phyloP scores from a whole-genome alignment of 169 alveolate genomes.

The Cryptosporidium parvum region DNA sequence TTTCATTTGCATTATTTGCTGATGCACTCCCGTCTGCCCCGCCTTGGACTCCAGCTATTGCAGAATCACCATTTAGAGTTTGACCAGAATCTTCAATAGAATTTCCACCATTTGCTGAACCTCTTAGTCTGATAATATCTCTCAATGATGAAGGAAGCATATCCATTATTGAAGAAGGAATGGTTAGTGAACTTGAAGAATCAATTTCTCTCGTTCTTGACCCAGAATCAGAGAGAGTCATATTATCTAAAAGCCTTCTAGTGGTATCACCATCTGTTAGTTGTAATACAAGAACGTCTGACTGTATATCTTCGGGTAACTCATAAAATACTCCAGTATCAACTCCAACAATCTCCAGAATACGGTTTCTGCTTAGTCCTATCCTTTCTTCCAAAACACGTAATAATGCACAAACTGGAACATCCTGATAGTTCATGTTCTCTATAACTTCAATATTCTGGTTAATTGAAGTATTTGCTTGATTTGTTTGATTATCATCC shows the following conservation, averaged over 20 bases:
- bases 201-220: conserved; percentile 12
- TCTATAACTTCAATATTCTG: neutral
- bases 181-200: neutral
- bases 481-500: neutral
- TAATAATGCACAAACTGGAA: conserved; percentile 22
- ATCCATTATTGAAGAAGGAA: conserved; percentile 51
- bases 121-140: conserved; percentile 39
- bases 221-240: conserved; percentile 47
- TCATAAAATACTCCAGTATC: conserved; percentile 56
- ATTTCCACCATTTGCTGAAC: neutral
- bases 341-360: conserved; percentile 65
- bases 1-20: neutral
- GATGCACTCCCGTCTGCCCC: neutral
- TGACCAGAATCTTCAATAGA: neutral
- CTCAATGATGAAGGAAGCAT: conserved; percentile 60
- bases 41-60: neutral
- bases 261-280: conserved; percentile 58
- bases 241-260: conserved; percentile 52
- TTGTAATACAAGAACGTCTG: conserved; percentile 63
- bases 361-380: conserved; percentile 30
- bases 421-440: neutral
- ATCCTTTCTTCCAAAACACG: conserved; percentile 40
- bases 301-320: conserved; percentile 64
- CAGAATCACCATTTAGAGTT: neutral
- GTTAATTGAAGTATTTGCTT: neutral